Percentiles rank a stretch among this genome's conserved stretches.
phyloP scores from a whole-genome alignment of 148 eudicot genomes.

The Tetragonia tetragonoides region DNA sequence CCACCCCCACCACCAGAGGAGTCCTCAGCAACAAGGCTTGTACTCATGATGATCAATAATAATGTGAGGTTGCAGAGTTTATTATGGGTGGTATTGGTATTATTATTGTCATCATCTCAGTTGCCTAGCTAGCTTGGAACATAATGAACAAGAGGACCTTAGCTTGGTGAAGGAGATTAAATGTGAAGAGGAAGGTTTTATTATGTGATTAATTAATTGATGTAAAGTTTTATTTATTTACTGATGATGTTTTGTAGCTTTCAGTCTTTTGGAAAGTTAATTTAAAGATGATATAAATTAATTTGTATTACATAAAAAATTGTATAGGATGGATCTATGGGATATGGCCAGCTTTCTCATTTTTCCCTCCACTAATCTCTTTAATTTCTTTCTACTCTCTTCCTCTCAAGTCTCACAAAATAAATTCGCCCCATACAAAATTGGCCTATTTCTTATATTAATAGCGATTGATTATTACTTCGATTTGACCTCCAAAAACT shows the following conservation, averaged over 20 bases:
- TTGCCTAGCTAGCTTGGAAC: background rate
- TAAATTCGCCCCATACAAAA: too few species aligned
- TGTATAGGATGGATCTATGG: too few species aligned
- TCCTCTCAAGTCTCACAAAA: too few species aligned
- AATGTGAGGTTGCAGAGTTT: background rate
- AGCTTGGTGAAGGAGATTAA: background rate
- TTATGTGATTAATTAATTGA: slow-evolving; percentile 3
- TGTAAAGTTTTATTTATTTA: slow-evolving; percentile 5
- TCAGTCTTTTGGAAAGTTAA: slow-evolving; percentile 5
- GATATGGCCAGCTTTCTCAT: too few species aligned
- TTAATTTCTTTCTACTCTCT: too few species aligned
- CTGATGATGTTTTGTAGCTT: slow-evolving; percentile 9
- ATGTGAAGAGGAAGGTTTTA: background rate
- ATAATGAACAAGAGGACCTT: background rate
- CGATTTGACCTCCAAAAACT: background rate
- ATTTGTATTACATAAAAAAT: background rate
- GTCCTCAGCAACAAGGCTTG: slow-evolving; percentile 19
- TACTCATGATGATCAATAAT: background rate
- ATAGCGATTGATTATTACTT: background rate
- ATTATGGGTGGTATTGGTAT: background rate
- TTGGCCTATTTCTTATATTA: too few species aligned
- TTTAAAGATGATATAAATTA: background rate
- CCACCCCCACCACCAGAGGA: slow-evolving; percentile 23
- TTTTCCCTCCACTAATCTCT: too few species aligned
- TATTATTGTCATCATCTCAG: slow-evolving; percentile 3